Evolutionary conservation across 805 yeast species (phyloP), one percentile per base, ranked within the genome.

Genomic region (Teunomyces atbi): DNA sequence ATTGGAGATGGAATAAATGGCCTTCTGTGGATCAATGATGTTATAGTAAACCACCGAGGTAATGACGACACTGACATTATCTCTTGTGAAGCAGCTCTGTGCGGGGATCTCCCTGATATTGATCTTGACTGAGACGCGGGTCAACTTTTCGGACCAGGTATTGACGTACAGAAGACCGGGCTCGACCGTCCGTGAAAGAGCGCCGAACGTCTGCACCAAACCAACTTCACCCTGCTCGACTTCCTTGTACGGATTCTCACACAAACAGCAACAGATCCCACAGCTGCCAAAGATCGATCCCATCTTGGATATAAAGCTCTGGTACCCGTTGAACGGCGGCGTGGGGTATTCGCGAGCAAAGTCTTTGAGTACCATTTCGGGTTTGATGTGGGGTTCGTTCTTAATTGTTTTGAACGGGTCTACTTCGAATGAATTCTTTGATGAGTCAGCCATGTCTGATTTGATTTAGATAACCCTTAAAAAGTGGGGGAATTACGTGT

Each of bases 161-260:
- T 84, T 84, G 43, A 84, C 82, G 55, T 79, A 78, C 13, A 77
- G 68, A 36, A 83, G 73, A 41, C 90, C 90, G 4, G 89, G 89
- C 59, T 84, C 89, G 26, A 79, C 84, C 8, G 83, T 72, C 59
- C 82, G 71, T 45, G 83, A 69, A 49, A 84, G 69, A 44, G 84
- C 82, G 53, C 90, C 90, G 58, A 82, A 84, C 33, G 76, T 74
- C 45, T 85, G 83, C 43, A 84, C 70, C 46, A 84, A 71, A 11
- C 89, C 90, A 46, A 84, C 89, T 48, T 77, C 68, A 58, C 90
- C 90, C 65, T 84, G 87, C 21, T 73, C 60, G 21, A 84, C 86
- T 29, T 72, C 68, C 55, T 74, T 68, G 66, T 78, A 84, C 6
- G 88, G 88, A 58, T 81, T 82, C 6, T 75, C 62, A 57, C 85